Base-by-base conservation (phyloP, 345 rosid species). In the Melaleuca alternifolia region DNA sequence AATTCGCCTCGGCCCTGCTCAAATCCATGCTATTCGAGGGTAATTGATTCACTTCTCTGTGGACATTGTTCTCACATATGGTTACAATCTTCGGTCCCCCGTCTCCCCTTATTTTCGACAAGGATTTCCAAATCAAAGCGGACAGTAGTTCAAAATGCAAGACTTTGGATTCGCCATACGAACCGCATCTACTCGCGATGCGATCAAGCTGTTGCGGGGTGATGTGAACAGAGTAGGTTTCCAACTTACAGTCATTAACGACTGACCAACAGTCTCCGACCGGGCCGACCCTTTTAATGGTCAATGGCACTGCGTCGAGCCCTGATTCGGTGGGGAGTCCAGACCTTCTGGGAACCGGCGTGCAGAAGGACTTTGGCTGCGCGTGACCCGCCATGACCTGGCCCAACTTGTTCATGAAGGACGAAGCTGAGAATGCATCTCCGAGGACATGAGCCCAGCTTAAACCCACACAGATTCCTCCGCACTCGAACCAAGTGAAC, bases 381-480 rank as follows among this genome's bases (percentile, higher is more conserved):
- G 14, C 86, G 41, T 86, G 88, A 82, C 89, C 90, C 2, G 92
- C 51, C 87, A 90, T 7, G 33, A 90, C 52, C 12, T 89, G 89
- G 85, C 89, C 93, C 92, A 89, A 91, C 57, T 30, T 87, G 56
- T 92, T 94, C 82, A 96, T 85, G 93, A 96, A 94, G 54, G 88
- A 59, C 13, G 92, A 88, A 24, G 94, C 96, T 51, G 96, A 91
- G 84, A 92, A 86, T 75, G 90, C 88, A 86, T 95, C 98, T 44
- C 98, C 99, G 4, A 96, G 90, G n/a, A 95, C 54, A 89, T 96
- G 97, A 50, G 98, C 93, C 99, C 99, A 95, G 89, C 92, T 94
- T 3, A 96, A 89, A 37, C 98, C 96, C 76, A 96, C 54, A 0
- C 94, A 90, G 51, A 92, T 28, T 11, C 97, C 99, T 33, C 95